A percentile compares a stretch with the other conserved stretches of the same genome.
These are phyloP conservation scores for Clausena lansium DNA, from an alignment of 345 rosid species.

Conservation along the genomic window DNA sequence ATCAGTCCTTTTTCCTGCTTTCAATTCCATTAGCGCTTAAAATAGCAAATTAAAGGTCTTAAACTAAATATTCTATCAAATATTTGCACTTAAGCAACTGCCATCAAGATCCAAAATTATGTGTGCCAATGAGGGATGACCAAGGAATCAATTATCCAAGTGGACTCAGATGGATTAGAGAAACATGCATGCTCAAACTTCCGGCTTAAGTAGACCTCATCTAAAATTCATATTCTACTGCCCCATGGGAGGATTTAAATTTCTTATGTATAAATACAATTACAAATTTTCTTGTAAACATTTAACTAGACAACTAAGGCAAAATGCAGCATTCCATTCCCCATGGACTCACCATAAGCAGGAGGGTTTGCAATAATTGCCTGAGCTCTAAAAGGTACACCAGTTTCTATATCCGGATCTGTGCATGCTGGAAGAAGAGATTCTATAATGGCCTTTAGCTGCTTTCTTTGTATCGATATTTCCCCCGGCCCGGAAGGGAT, in stretches of 20 bases:
- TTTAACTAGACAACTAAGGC: not conserved
- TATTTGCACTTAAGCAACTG: not conserved
- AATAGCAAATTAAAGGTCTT: not conserved
- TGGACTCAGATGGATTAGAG: not conserved
- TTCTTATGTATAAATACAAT: not conserved
- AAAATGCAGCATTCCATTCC: not conserved
- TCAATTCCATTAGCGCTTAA: not conserved
- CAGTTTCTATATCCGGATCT: conserved; percentile 79
- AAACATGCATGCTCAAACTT: not conserved
- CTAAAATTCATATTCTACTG: not conserved
- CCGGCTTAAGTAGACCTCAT: not conserved
- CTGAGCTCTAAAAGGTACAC: conserved; percentile 76
- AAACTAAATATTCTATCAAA: not conserved
- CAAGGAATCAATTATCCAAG: not conserved
- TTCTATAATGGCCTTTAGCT: conserved; percentile 89
- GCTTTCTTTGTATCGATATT: conserved; percentile 82
- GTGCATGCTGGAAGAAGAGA: conserved; percentile 96
- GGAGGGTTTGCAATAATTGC: conserved; percentile 99
- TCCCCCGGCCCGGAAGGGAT: conserved; percentile 97
- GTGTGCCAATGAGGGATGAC: not conserved
- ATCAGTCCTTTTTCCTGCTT: not conserved
- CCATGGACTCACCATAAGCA: conserved; percentile 67
- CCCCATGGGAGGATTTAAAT: not conserved
- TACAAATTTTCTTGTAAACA: not conserved
- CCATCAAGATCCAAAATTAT: not conserved